Base-by-base conservation (phyloP, 495 filamentous ascomycete genomes). In the Talaromyces adpressus region DNA sequence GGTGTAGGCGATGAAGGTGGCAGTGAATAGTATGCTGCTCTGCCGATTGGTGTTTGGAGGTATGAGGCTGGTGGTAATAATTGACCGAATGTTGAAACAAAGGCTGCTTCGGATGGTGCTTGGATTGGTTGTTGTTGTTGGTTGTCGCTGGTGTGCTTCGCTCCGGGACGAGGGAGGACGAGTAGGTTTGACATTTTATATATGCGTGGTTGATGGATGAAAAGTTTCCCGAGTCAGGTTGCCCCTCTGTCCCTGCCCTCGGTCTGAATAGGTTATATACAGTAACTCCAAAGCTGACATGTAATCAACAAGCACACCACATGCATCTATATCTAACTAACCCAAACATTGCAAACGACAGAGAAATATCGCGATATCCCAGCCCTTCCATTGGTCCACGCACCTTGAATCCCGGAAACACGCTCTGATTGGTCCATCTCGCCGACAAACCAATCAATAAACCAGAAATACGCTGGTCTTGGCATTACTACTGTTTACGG, bases 1-100 rank as follows among this genome's bases (percentile, higher is more conserved):
- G 58, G 6, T 2, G 53, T 53, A 58, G 60, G 6, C 0, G 67
- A 58, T 36, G 66, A 45, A 39, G 36, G 29, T 18, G 61, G 61
- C 2, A 78, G 61, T 23, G 67, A 45, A 66, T 80, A 79, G 58
- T 76, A 79, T 4, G 75, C 73, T 0, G 69, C 72, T 62, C 57
- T 64, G 53, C 78, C 78, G 25, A 49, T 62, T 9, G 59, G 53
- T 0, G 73, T 75, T 29, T 70, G 59, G 27, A 79, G 61, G 64
- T 70, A 78, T 47, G 69, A 67, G 32, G 72, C 76, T 59, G 63
- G 59, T 36, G 77, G 78, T 22, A 80, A 69, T 7, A 76, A 45
- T 1, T 66, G 56, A 22, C 75, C 76, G 54, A 80, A 79, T 9
- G 65, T 69, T 30, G 66, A 36, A 58, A 68, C 63, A 65, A 78